These are phyloP conservation scores for Talaromyces marneffei DNA, from an alignment of 2,329 filamentous ascomycete genomes.

Conservation along the genomic window DNA sequence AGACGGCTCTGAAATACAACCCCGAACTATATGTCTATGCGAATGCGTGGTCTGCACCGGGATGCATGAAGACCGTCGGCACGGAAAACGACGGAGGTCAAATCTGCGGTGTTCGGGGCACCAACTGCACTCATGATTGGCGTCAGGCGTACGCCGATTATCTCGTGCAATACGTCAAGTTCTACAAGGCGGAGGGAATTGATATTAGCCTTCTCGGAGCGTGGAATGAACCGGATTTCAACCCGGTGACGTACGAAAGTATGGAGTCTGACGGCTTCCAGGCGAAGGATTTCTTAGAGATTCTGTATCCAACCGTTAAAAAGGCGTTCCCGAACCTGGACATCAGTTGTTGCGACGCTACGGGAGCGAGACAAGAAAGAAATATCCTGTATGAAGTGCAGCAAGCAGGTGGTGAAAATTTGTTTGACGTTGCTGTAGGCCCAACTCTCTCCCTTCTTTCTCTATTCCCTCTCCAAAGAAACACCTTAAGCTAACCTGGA, in stretches of 20 bases:
- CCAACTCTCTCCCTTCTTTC: too few relatives aligned
- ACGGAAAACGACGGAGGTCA: background rate
- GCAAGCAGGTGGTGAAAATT: background rate
- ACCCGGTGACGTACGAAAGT: background rate
- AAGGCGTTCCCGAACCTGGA: background rate
- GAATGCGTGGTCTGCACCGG: constrained; percentile 45
- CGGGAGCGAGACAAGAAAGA: background rate
- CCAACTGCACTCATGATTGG: constrained; percentile 35
- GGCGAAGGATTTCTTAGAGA: background rate
- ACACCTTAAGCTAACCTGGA: background rate
- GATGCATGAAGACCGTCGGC: constrained; percentile 46
- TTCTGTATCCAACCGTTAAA: background rate
- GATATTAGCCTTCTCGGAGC: constrained; percentile 45
- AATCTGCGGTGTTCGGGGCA: background rate
- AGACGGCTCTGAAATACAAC: constrained; percentile 9
- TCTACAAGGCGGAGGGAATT: constrained; percentile 42
- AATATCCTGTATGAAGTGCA: background rate
- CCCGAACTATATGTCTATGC: constrained; percentile 17
- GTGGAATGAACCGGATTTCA: constrained; percentile 43
- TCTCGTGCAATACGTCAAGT: constrained; percentile 45
- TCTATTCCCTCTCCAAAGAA: background rate
- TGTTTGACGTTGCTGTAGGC: background rate
- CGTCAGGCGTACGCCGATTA: constrained; percentile 46
- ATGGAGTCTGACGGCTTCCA: background rate
- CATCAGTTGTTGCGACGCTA: background rate